Percentiles rank a stretch among this genome's conserved stretches.
Conservation (phyloP, 2,329 filamentous ascomycete genomes). For the Xylariaceae sp. region DNA sequence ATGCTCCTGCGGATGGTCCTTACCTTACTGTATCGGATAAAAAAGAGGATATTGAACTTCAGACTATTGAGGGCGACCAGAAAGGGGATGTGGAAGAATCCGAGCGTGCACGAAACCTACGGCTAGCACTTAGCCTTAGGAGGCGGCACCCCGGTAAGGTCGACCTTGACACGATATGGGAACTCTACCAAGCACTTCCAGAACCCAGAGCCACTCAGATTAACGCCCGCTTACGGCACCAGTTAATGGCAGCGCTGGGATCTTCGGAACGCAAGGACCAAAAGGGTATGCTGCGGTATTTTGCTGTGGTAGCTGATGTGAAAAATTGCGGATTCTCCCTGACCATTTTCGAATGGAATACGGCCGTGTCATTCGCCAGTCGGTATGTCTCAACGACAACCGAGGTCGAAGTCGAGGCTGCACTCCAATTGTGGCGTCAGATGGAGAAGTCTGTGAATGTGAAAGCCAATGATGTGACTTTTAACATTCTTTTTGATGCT, state of each 20-base stretch:
- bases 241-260: conserved; percentile 72
- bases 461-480: conserved; percentile 76
- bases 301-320: conserved; percentile 83
- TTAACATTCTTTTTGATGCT: conserved; percentile 90
- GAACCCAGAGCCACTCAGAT: conserved; percentile 59
- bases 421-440: conserved; percentile 81
- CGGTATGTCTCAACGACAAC: conserved; percentile 68
- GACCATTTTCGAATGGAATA: conserved; percentile 76
- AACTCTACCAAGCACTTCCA: conserved; percentile 56
- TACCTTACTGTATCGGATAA: conserved; percentile 57
- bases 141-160: conserved; percentile 49
- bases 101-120: conserved; percentile 47
- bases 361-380: conserved; percentile 78
- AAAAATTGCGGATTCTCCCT: conserved; percentile 74
- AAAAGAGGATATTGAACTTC: conserved; percentile 54
- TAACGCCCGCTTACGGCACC: conserved; percentile 59
- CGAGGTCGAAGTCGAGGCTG: conserved; percentile 66
- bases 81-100: conserved; percentile 44
- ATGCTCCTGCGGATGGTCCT: conserved; percentile 57
- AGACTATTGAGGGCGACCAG: conserved; percentile 49
- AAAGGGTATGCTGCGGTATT: conserved; percentile 78
- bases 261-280: conserved; percentile 62
- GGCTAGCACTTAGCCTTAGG: conserved; percentile 47
- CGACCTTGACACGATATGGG: conserved; percentile 53
- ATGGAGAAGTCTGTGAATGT: conserved; percentile 80